Conservation (phyloP, 2,329 filamentous ascomycete genomes). For the Sporothrix brunneoviolacea region DNA sequence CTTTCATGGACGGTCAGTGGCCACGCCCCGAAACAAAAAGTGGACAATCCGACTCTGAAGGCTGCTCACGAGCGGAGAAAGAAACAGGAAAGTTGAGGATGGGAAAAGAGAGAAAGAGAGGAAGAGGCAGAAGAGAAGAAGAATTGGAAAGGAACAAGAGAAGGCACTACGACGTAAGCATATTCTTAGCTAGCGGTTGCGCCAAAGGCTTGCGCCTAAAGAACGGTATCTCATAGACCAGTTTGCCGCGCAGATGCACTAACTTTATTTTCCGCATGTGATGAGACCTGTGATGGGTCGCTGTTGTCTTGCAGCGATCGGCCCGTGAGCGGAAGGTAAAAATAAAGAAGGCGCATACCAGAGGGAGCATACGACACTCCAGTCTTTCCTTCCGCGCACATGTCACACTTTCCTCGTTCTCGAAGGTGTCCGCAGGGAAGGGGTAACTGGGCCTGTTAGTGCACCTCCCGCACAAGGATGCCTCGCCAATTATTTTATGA, state of each 20-base stretch:
- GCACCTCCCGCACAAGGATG: no score
- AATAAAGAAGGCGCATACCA: background rate
- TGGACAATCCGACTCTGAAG: no score
- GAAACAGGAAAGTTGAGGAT: background rate
- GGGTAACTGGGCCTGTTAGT: no score
- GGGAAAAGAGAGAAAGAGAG: background rate
- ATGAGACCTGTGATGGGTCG: slow-evolving; percentile 1
- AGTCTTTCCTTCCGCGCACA: background rate
- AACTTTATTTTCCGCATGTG: background rate
- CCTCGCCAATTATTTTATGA: no score
- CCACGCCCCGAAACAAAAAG: no score
- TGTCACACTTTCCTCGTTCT: background rate
- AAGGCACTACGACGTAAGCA: no score
- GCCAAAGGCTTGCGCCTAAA: no score
- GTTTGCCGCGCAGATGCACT: slow-evolving; percentile 2
- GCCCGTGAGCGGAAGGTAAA: background rate
- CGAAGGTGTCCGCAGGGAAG: background rate
- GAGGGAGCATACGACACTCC: background rate
- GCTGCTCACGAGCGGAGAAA: no score
- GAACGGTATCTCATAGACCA: background rate
- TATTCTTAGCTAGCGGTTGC: no score
- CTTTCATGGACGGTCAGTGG: no score
- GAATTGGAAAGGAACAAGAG: background rate
- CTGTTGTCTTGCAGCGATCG: slow-evolving; percentile 1
- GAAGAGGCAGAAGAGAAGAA: background rate